These are phyloP conservation scores for Geotrichum aggregatum DNA, from an alignment of 1,139 yeast genomes.

Conservation along the genomic window DNA sequence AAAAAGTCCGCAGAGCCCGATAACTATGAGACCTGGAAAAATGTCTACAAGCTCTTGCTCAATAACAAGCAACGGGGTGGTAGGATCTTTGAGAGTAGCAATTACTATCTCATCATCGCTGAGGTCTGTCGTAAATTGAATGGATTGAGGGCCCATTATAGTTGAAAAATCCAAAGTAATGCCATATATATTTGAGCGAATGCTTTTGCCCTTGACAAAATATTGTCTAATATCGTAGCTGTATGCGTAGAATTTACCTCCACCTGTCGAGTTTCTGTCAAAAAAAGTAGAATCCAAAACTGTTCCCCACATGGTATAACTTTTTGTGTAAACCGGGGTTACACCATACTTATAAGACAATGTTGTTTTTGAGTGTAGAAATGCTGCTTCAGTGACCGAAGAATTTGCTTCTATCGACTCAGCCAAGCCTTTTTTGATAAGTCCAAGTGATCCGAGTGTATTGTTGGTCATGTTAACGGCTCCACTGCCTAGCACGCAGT, in stretches of 20 bases:
- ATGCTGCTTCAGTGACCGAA: neutral
- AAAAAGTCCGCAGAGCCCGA: conserved; percentile 2
- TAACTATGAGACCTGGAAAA: conserved; percentile 2
- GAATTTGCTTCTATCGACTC: too few species aligned
- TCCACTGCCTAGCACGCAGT: too few species aligned
- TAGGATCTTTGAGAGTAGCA: conserved; percentile 2
- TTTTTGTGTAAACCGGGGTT: conserved; percentile 5
- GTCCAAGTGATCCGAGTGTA: too few species aligned
- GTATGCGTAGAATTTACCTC: conserved; percentile 3
- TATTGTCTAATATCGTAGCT: conserved; percentile 8
- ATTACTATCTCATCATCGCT: conserved; percentile 8
- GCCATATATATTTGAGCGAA: neutral
- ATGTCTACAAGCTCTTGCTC: conserved; percentile 5
- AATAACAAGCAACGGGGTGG: neutral
- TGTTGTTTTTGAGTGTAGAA: neutral
- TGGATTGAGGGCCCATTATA: neutral
- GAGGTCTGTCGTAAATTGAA: conserved; percentile 5
- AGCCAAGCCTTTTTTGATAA: too few species aligned
- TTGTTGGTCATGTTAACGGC: neutral
- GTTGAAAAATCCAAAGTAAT: neutral
- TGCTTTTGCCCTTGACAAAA: neutral
- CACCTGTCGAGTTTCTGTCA: neutral
- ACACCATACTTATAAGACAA: conserved; percentile 4
- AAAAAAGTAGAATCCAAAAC: neutral
- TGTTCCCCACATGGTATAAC: conserved; percentile 5